These are phyloP conservation scores for Didymella sp. DNA, from an alignment of 2,329 filamentous ascomycete species.

Conservation along the genomic window DNA sequence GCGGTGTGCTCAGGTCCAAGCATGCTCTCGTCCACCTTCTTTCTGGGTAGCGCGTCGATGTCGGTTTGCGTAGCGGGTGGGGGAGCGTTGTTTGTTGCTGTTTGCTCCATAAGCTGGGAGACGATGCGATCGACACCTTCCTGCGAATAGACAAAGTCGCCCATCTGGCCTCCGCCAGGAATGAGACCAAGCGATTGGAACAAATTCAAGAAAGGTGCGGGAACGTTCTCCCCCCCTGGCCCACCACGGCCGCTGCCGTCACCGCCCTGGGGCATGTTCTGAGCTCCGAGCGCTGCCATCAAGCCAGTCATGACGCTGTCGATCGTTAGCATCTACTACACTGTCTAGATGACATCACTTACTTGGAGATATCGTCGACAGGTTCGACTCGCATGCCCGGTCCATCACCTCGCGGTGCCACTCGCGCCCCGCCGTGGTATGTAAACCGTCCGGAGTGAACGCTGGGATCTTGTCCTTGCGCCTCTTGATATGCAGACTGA, in stretches of 20 bases:
- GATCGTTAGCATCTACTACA: slow-evolving; percentile 22
- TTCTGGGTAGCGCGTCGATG: slow-evolving; percentile 75
- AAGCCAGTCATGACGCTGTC: slow-evolving; percentile 43
- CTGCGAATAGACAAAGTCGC: slow-evolving; percentile 89
- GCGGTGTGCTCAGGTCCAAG: slow-evolving; percentile 70
- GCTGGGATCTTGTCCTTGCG: slow-evolving; percentile 24
- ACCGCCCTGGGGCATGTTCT: slow-evolving; percentile 16
- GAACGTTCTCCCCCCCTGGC: slow-evolving; percentile 14
- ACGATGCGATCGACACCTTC: slow-evolving; percentile 91
- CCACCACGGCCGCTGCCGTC: slow-evolving; percentile 14
- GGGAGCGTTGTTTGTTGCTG: slow-evolving; percentile 76
- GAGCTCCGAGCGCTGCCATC: slow-evolving; percentile 45
- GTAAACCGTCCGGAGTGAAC: slow-evolving; percentile 36
- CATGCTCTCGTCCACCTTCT: slow-evolving; percentile 73
- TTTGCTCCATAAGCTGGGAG: slow-evolving; percentile 84
- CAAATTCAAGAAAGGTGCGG: slow-evolving; percentile 54
- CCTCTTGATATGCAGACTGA: slow-evolving; percentile 26
- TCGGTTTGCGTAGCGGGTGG: slow-evolving; percentile 79
- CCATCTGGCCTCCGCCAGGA: slow-evolving; percentile 55
- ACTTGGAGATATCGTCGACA: slow-evolving; percentile 53
- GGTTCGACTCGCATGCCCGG: slow-evolving; percentile 58
- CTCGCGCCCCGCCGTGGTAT: slow-evolving; percentile 46
- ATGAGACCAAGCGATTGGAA: slow-evolving; percentile 47
- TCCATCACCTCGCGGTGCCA: slow-evolving; percentile 60
- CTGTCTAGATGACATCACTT: slow-evolving; percentile 45